Percentiles rank a stretch among this genome's conserved stretches.
phyloP scores from a whole-genome alignment of 2,329 filamentous ascomycete species.

The Penicillium nordicum region DNA sequence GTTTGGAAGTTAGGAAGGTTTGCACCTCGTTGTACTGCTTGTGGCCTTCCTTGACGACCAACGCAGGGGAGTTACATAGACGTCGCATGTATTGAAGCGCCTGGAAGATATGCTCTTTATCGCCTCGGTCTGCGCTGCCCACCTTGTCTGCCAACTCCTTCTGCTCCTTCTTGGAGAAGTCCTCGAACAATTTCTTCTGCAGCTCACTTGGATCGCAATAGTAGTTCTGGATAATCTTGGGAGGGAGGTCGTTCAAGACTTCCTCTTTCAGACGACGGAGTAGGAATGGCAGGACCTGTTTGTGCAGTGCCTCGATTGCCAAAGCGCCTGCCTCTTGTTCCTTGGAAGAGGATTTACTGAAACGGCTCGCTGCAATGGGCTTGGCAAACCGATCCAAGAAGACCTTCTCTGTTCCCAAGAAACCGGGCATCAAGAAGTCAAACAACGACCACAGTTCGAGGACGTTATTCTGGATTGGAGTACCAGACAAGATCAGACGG shows the following conservation, averaged over 20 bases:
- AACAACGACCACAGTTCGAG: conserved; percentile 96
- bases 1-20: conserved; percentile 70
- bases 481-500: conserved; percentile 91
- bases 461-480: conserved; percentile 97
- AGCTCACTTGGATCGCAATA: conserved; percentile 97
- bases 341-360: conserved; percentile 95
- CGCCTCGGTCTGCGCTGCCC: conserved; percentile 79
- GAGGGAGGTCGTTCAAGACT: conserved; percentile 89
- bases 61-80: conserved; percentile 92
- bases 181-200: conserved; percentile 91
- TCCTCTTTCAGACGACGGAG: conserved; percentile 96
- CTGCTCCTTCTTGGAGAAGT: conserved; percentile 90
- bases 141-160: conserved; percentile 83
- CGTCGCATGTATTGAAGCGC: conserved; percentile 99
- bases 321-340: conserved; percentile 96
- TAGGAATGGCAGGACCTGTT: conserved; percentile 95
- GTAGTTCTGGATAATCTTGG: conserved; percentile 98
- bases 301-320: conserved; percentile 96
- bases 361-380: conserved; percentile 89
- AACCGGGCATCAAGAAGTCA: conserved; percentile 98
- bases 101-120: conserved; percentile 98
- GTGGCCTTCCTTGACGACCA: conserved; percentile 93
- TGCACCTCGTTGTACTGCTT: conserved; percentile 87
- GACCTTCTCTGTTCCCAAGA: conserved; percentile 93
- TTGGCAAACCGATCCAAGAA: conserved; percentile 94